Conservation (phyloP, 371 early-diverging fungal species). For the Syncephalis plumigaleata region DNA sequence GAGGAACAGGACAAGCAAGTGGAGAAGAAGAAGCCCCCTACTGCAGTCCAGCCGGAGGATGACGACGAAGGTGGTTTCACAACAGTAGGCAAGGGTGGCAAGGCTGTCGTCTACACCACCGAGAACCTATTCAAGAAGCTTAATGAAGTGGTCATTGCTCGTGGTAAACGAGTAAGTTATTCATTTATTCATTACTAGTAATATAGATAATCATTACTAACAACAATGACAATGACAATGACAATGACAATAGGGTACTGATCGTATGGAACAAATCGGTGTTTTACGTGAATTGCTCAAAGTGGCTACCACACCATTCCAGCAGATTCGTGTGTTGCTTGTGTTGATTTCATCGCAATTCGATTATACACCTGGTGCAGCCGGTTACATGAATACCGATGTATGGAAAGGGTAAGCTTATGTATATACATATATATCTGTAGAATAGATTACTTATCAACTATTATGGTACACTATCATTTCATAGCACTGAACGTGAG, state of each 20-base stretch:
- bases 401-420: constrained; percentile 50
- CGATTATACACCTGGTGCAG: constrained; percentile 49
- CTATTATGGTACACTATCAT: too few species aligned
- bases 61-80: constrained; percentile 56
- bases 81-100: constrained; percentile 72
- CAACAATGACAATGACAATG: too few species aligned
- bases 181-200: background rate
- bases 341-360: constrained; percentile 81
- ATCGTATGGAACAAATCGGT: constrained; percentile 58
- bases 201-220: too few species aligned
- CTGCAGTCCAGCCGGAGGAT: constrained; percentile 5
- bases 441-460: too few species aligned
- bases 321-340: constrained; percentile 70
- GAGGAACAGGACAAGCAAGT: constrained; percentile 27
- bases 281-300: constrained; percentile 46
- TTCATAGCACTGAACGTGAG: constrained; percentile 37
- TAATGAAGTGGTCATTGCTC: constrained; percentile 56
- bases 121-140: constrained; percentile 71
- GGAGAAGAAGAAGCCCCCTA: constrained; percentile 17
- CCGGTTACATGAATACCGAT: constrained; percentile 50
- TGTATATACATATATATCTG: too few species aligned
- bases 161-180: constrained; percentile 85
- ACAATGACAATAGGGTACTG: constrained; percentile 45
- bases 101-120: constrained; percentile 35
- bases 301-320: constrained; percentile 54